Evolutionary conservation across 805 yeast species (phyloP).

Genomic region (Zygoascus ofunaensis): DNA sequence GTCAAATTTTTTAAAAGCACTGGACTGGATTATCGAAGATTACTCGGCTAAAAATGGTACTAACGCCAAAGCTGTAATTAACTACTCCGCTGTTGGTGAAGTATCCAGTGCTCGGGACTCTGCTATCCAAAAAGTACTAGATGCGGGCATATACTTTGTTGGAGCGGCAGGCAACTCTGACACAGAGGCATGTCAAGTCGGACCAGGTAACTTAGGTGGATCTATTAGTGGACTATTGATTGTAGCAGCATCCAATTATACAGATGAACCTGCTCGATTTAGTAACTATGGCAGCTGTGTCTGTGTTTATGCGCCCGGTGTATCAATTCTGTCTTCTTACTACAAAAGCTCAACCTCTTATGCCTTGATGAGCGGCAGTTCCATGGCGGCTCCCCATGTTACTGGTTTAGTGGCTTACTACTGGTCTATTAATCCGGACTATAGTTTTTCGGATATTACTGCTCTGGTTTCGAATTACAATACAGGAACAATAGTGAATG

Average conservation of each 20-base stretch:
- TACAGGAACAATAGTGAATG: constrained; percentile 9
- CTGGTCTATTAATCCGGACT: constrained; percentile 73
- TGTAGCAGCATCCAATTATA: constrained; percentile 88
- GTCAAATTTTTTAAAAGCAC: constrained; percentile 52
- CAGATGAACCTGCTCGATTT: constrained; percentile 88
- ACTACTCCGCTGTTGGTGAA: constrained; percentile 94
- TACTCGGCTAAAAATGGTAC: constrained; percentile 41
- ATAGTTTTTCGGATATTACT: constrained; percentile 13
- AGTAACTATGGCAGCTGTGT: constrained; percentile 95
- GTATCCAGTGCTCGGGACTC: constrained; percentile 76
- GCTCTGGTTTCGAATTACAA: constrained; percentile 14
- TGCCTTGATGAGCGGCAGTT: constrained; percentile 65
- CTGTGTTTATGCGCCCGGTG: constrained; percentile 95
- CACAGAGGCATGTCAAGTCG: constrained; percentile 83
- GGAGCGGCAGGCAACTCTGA: constrained; percentile 96
- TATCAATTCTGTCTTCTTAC: constrained; percentile 59
- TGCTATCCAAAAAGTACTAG: constrained; percentile 84
- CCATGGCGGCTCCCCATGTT: constrained; percentile 97
- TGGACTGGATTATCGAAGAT: constrained; percentile 63
- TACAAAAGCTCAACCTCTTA: constrained; percentile 23
- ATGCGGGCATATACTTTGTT: constrained; percentile 82
- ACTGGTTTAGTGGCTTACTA: constrained; percentile 87
- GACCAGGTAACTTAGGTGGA: constrained; percentile 53
- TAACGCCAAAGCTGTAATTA: constrained; percentile 34
- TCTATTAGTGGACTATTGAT: constrained; percentile 55